Evolutionary conservation across 768 basidiomycete genomes (phyloP), one percentile per base, ranked within the genome.

Genomic region (Kwoniella pini): DNA sequence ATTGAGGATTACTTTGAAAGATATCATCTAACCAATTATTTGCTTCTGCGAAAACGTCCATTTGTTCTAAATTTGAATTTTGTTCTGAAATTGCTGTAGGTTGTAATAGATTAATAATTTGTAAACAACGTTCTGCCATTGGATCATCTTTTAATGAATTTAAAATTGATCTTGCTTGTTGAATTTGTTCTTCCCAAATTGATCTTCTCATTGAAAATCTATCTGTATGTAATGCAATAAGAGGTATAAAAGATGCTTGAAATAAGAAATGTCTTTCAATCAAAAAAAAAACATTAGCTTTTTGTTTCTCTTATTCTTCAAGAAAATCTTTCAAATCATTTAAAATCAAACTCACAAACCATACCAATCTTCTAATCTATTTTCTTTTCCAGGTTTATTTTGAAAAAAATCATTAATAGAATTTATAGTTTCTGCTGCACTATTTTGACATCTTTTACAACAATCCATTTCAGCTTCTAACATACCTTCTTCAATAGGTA

Each of bases 171-270:
- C 56, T 26, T 3, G 56, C 56, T 36, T 31, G 28, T 10, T 45
- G n/a, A 12, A 58, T n/a, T 36, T 58, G 43, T 11, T 31, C 4
- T 30, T 46, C 46, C 56, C 56, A 58, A 30, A 28, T 46, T 6
- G 19, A 12, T 28, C 56, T 31, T 30, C 39, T 49, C 3, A n/a
- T 28, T 19, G 56, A 58, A 19, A 38, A 46, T 33, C 21, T 7
- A 26, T 58, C 56, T 7, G 56, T 58, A 36, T 58, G 56, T 24
- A 58, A 21, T 9, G 56, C 56, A 19, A 58, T 58, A 19, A 58
- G 46, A 15, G 56, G 56, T 33, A 58, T 46, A 24, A 58, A 58
- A n/a, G 26, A 30, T 17, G 56, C 56, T 43, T 58, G 56, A 24
- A 58, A 58, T 13, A 58, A 46, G 45, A 48, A 58, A 21, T 58